Conservation (phyloP, 2,329 filamentous ascomycete species). For the Metarhizium guizhouense region DNA sequence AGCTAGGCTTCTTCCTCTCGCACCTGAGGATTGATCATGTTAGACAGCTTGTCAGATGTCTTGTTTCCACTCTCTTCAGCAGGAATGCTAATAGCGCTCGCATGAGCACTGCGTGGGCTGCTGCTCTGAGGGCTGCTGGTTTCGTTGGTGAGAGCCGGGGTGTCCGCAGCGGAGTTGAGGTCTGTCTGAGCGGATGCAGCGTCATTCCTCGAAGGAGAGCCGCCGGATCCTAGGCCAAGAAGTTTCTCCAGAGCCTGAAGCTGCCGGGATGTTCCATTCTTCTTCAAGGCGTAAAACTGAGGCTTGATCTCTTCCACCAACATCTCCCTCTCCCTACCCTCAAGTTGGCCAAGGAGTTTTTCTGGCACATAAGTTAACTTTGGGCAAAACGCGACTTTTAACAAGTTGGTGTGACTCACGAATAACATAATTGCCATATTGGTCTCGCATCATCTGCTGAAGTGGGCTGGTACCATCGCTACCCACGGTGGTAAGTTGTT, state of each 20-base stretch:
- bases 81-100: slow-evolving; percentile 39
- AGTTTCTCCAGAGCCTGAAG: slow-evolving; percentile 27
- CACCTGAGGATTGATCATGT: slow-evolving; percentile 14
- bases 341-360: slow-evolving; percentile 61
- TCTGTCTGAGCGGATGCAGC: slow-evolving; percentile 33
- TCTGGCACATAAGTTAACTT: slow-evolving; percentile 43
- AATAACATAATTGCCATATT: slow-evolving; percentile 93
- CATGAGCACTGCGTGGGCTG: slow-evolving; percentile 54
- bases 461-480: slow-evolving; percentile 62
- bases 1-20: slow-evolving; percentile 22
- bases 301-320: slow-evolving; percentile 57
- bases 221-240: slow-evolving; percentile 15
- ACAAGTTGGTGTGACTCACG: slow-evolving; percentile 49
- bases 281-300: slow-evolving; percentile 53
- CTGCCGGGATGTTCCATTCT: slow-evolving; percentile 57
- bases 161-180: slow-evolving; percentile 46
- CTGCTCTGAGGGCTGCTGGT: slow-evolving; percentile 61
- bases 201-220: slow-evolving; percentile 15
- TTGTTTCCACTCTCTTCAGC: slow-evolving; percentile 20
- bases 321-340: slow-evolving; percentile 47
- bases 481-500: slow-evolving; percentile 48
- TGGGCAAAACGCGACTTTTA: background rate
- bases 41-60: slow-evolving; percentile 7
- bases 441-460: slow-evolving; percentile 73
- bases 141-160: slow-evolving; percentile 59